Evolutionary conservation across 2,329 filamentous ascomycete genomes (phyloP).

Genomic region (Fusarium sp.): DNA sequence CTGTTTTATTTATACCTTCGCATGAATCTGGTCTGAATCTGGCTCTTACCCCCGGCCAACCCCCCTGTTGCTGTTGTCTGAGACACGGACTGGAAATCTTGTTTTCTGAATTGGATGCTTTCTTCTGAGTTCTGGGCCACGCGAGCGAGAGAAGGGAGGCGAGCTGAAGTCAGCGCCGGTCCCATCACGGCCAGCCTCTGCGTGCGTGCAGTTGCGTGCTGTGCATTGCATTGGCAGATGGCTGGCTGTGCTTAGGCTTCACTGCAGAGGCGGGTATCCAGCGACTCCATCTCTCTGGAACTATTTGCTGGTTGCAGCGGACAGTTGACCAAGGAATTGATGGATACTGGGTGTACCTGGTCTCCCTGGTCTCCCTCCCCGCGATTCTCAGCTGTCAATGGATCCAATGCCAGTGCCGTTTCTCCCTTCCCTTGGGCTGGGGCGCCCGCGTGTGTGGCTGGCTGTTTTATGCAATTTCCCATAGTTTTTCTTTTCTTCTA

Average conservation of each 20-base stretch:
- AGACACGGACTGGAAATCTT: constrained; percentile 27
- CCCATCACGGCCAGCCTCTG: constrained; percentile 13
- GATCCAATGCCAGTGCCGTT: constrained; percentile 19
- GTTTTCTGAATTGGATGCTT: constrained; percentile 22
- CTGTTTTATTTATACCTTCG: constrained; percentile 37
- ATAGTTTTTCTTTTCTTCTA: constrained; percentile 39
- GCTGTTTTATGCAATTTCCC: constrained; percentile 44
- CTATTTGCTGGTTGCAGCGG: constrained; percentile 18
- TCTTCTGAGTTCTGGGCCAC: constrained; percentile 14
- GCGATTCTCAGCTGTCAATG: constrained; percentile 36
- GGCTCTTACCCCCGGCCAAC: constrained; percentile 28
- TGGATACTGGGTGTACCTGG: constrained; percentile 7
- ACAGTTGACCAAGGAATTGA: constrained; percentile 18
- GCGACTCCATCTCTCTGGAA: not conserved
- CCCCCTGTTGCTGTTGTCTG: constrained; percentile 24
- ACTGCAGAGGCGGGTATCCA: constrained; percentile 12
- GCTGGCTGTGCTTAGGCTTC: constrained; percentile 8
- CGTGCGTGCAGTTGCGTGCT: constrained; percentile 2
- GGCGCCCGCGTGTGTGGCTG: constrained; percentile 25
- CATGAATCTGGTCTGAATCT: constrained; percentile 39
- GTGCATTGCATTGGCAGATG: constrained; percentile 7
- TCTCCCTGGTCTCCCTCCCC: constrained; percentile 32
- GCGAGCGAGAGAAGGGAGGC: not conserved
- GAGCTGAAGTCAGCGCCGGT: constrained; percentile 39
- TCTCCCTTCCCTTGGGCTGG: constrained; percentile 13